phyloP scores from a whole-genome alignment of 805 yeast species.

The Cyberlindnera saturnus region DNA sequence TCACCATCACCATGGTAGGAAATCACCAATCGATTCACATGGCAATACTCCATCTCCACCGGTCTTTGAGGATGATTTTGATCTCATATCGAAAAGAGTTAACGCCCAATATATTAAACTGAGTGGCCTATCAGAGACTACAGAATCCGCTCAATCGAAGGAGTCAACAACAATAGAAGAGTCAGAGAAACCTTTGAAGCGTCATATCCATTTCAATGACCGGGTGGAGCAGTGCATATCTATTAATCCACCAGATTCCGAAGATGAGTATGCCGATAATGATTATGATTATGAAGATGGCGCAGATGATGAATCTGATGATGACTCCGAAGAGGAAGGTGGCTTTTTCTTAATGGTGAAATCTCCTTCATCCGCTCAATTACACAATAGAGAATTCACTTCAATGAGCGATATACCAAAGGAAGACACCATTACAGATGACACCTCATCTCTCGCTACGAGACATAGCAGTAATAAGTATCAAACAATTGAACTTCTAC shows the following conservation, averaged over 20 bases:
- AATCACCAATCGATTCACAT: conserved; percentile 4
- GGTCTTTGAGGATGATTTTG: conserved; percentile 22
- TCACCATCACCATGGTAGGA: conserved; percentile 10
- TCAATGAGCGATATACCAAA: background rate
- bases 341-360: conserved; percentile 60
- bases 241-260: conserved; percentile 28
- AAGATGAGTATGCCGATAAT: conserved; percentile 18
- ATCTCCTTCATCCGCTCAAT: conserved; percentile 32
- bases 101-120: conserved; percentile 21
- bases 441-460: background rate
- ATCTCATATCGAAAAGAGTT: conserved; percentile 19
- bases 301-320: conserved; percentile 24
- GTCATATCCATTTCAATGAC: conserved; percentile 90
- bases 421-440: conserved; percentile 9
- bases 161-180: background rate
- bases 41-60: conserved; percentile 20
- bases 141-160: background rate
- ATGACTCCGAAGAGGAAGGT: conserved; percentile 55
- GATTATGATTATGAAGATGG: conserved; percentile 23
- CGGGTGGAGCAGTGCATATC: conserved; percentile 94
- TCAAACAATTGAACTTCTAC: conserved; percentile 62
- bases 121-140: background rate
- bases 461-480: background rate
- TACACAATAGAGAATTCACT: conserved; percentile 15
- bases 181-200: conserved; percentile 15